phyloP scores from a whole-genome alignment of 2,329 filamentous ascomycete genomes.

The Fusarium subglutinans region DNA sequence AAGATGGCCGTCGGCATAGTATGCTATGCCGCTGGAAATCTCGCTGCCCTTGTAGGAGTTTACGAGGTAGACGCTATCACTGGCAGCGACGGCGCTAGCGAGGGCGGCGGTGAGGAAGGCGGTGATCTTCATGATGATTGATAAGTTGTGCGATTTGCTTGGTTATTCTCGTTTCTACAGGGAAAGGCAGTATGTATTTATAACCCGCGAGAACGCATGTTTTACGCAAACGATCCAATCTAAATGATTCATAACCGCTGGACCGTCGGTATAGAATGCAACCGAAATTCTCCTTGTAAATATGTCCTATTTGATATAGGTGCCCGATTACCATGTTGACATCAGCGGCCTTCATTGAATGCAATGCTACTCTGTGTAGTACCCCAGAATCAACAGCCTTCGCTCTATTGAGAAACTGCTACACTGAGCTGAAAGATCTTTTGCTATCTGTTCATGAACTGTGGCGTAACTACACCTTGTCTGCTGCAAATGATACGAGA shows the following conservation, averaged over 20 bases:
- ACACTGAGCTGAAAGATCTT: neutral
- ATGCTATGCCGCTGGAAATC: slow-evolving; percentile 4
- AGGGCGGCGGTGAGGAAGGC: neutral
- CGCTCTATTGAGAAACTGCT: neutral
- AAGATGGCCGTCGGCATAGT: neutral
- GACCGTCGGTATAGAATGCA: no score
- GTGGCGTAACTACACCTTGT: neutral
- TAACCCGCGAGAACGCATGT: accelerated
- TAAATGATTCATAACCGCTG: neutral
- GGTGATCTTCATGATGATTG: neutral
- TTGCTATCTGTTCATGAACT: neutral
- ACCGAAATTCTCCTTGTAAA: neutral
- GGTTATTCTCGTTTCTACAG: neutral
- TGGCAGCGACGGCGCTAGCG: neutral
- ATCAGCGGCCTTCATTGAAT: neutral
- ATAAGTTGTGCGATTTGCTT: neutral
- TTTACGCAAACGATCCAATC: neutral
- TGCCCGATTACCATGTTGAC: neutral
- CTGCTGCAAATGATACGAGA: neutral
- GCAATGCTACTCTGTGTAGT: neutral
- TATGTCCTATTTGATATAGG: neutral
- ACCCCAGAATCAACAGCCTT: neutral
- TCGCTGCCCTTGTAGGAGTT: slow-evolving; percentile 1
- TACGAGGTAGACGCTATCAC: neutral
- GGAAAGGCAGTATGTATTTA: neutral